phyloP scores from a whole-genome alignment of 495 filamentous ascomycete species.

The Podospora pseudopauciseta region DNA sequence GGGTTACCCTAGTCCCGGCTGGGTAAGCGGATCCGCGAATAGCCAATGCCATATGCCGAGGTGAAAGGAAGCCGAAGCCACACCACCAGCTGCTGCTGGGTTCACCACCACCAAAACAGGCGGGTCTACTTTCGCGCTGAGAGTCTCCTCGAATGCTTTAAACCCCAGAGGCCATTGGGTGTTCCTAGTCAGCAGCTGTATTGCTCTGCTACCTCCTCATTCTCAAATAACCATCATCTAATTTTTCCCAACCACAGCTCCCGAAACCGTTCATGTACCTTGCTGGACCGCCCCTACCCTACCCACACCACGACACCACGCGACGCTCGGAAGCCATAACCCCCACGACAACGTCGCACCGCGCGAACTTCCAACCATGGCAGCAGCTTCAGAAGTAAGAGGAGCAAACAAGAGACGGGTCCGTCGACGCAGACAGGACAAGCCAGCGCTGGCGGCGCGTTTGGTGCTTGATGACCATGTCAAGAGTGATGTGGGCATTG shows the following conservation, averaged over 20 bases:
- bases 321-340: background rate
- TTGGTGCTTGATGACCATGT: conserved; percentile 78
- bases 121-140: conserved; percentile 9
- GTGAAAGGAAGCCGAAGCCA: conserved; percentile 23
- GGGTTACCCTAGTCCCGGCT: conserved; percentile 7
- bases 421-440: conserved; percentile 55
- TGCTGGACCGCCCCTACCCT: background rate
- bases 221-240: background rate
- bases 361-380: conserved; percentile 10
- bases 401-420: conserved; percentile 34
- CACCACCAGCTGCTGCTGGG: conserved; percentile 3
- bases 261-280: background rate
- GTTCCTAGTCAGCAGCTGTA: background rate
- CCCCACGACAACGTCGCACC: background rate
- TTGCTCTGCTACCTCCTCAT: background rate
- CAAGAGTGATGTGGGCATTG: conserved; percentile 79
- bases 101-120: background rate
- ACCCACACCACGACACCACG: background rate
- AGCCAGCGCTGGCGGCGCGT: conserved; percentile 49
- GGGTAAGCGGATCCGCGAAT: conserved; percentile 9
- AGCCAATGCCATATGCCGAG: conserved; percentile 24
- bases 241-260: background rate
- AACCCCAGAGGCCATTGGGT: background rate
- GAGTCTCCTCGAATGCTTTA: background rate
- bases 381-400: conserved; percentile 20